phyloP scores from a whole-genome alignment of 2,329 filamentous ascomycete genomes.

The Tolypocladium album region DNA sequence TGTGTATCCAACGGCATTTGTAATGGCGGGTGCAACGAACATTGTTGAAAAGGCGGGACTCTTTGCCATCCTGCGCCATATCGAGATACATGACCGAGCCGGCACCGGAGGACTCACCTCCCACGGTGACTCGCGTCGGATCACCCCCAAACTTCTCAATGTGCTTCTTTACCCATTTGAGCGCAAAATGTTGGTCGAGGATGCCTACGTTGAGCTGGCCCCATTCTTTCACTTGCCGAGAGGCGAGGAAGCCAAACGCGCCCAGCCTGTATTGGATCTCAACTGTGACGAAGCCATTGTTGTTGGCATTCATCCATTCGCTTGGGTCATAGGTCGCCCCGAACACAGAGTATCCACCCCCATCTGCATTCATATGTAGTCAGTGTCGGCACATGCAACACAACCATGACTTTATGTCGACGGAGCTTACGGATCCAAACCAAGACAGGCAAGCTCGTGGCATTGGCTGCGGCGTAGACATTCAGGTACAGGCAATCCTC shows the following conservation, averaged over 20 bases:
- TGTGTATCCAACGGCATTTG: not conserved
- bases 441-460: constrained; percentile 29
- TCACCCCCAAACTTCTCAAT: constrained; percentile 43
- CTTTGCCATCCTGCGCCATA: constrained; percentile 31
- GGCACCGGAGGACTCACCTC: constrained; percentile 42
- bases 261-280: constrained; percentile 27
- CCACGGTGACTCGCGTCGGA: constrained; percentile 38
- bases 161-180: constrained; percentile 41
- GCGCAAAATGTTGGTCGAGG: constrained; percentile 37
- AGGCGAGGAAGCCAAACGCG: constrained; percentile 33
- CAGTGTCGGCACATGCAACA: not conserved
- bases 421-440: constrained; percentile 27
- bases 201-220: constrained; percentile 37
- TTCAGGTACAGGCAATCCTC: constrained; percentile 37
- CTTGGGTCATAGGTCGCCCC: constrained; percentile 11
- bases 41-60: constrained; percentile 34
- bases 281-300: constrained; percentile 25
- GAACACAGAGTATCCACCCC: constrained; percentile 19
- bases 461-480: constrained; percentile 28
- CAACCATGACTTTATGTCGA: not conserved
- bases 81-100: constrained; percentile 36
- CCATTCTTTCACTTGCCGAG: constrained; percentile 24
- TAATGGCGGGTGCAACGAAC: constrained; percentile 1
- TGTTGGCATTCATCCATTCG: constrained; percentile 13
- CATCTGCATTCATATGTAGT: constrained; percentile 17